These are phyloP conservation scores for Solanum chmielewskii DNA, from an alignment of 257 asterid species.

Conservation along the genomic window DNA sequence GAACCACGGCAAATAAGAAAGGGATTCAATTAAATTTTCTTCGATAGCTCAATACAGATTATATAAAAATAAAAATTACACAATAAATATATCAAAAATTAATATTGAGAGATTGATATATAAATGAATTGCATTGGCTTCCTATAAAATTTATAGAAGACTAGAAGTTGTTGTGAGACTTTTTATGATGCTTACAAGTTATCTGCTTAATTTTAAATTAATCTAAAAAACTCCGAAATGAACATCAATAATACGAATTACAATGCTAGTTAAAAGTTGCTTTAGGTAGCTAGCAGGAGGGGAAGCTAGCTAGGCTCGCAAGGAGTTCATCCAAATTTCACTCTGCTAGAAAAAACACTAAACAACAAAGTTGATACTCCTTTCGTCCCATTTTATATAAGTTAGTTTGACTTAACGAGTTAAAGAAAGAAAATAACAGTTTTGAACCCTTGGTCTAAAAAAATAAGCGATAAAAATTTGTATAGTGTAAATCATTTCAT, in stretches of 20 bases:
- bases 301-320: background rate
- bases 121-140: background rate
- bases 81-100: too few species aligned
- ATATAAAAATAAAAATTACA: too few species aligned
- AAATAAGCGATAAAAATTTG: too few species aligned
- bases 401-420: too few species aligned
- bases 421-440: too few species aligned
- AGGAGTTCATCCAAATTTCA: background rate
- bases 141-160: background rate
- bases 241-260: background rate
- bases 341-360: background rate
- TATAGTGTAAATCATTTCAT: too few species aligned
- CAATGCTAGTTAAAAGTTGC: background rate
- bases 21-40: too few species aligned
- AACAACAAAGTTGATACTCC: background rate
- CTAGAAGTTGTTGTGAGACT: background rate
- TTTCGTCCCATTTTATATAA: too few species aligned
- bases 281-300: background rate
- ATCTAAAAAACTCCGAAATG: background rate
- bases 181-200: background rate
- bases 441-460: too few species aligned
- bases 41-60: background rate
- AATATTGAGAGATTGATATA: too few species aligned
- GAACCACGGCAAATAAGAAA: background rate
- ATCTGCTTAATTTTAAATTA: too few species aligned